phyloP scores from a whole-genome alignment of 192 early-diverging fungal genomes.

The Radiomyces spectabilis region DNA sequence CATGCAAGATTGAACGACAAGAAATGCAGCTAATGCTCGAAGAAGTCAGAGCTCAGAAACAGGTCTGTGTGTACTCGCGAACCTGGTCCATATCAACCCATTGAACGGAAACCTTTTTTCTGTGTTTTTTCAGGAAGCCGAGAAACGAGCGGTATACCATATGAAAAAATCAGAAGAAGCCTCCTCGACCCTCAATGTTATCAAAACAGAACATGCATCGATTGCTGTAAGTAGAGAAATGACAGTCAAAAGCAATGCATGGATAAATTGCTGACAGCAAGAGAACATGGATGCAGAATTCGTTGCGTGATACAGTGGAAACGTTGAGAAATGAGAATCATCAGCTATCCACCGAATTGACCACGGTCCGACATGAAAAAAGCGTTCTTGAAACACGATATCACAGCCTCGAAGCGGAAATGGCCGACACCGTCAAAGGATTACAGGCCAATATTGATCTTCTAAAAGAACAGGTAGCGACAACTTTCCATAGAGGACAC shows the following conservation, averaged over 20 bases:
- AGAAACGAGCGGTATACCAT: conserved; percentile 9
- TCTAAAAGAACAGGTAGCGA: not conserved
- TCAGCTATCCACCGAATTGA: not conserved
- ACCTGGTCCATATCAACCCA: no score
- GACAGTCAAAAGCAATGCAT: not conserved
- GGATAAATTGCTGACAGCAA: no score
- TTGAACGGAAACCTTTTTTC: no score
- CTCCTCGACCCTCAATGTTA: not conserved
- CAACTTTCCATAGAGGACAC: no score
- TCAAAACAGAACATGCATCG: not conserved
- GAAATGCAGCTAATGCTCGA: no score
- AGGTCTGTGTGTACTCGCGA: no score
- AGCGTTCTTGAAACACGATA: not conserved
- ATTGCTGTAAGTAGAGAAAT: not conserved
- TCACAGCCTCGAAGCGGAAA: not conserved
- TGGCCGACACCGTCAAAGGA: not conserved
- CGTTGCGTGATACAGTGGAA: not conserved
- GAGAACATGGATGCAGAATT: no score
- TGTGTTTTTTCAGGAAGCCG: no score
- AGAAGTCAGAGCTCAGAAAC: no score
- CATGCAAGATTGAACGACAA: no score
- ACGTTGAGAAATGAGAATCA: not conserved
- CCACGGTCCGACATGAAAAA: not conserved
- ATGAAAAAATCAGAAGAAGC: conserved; percentile 2
- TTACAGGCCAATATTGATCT: not conserved